These are phyloP conservation scores for Phytophthora ohioensis DNA, from an alignment of 352 stramenopile species.

Conservation along the genomic window DNA sequence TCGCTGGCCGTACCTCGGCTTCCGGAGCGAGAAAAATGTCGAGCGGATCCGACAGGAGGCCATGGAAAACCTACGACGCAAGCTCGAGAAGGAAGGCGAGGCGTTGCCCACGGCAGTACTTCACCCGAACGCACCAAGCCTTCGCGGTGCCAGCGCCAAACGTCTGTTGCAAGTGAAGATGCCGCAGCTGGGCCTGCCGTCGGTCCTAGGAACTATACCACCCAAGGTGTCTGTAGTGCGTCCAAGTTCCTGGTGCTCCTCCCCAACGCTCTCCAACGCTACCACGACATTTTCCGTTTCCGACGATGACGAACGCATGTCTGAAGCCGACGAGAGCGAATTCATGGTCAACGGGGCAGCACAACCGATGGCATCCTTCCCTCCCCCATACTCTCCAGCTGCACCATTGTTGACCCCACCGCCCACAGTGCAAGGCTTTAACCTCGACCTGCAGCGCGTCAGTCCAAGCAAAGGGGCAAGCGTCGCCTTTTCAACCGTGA, in stretches of 20 bases:
- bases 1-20: conserved; percentile 82
- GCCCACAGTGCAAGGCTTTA: conserved; percentile 49
- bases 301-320: conserved; percentile 47
- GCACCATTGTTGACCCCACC: conserved; percentile 57
- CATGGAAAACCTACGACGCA: conserved; percentile 79
- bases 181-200: conserved; percentile 36
- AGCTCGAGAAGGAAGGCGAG: conserved; percentile 62
- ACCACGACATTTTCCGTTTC: conserved; percentile 36
- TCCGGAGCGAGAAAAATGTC: conserved; percentile 84
- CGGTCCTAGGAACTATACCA: conserved; percentile 12
- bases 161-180: conserved; percentile 75
- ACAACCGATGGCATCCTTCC: conserved; percentile 18
- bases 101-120: conserved; percentile 45
- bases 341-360: conserved; percentile 14
- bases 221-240: conserved; percentile 27
- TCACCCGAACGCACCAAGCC: conserved; percentile 53
- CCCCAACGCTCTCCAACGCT: conserved; percentile 31
- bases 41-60: conserved; percentile 80
- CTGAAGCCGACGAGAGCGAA: conserved; percentile 30
- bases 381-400: conserved; percentile 16
- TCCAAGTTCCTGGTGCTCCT: conserved; percentile 34
- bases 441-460: conserved; percentile 56
- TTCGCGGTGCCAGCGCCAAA: conserved; percentile 78
- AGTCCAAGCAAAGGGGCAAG: conserved; percentile 45
- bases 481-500: conserved; percentile 13